These are phyloP conservation scores for Gracilaria domingensis DNA, from an alignment of 23 red algal genomes.

Conservation along the genomic window DNA sequence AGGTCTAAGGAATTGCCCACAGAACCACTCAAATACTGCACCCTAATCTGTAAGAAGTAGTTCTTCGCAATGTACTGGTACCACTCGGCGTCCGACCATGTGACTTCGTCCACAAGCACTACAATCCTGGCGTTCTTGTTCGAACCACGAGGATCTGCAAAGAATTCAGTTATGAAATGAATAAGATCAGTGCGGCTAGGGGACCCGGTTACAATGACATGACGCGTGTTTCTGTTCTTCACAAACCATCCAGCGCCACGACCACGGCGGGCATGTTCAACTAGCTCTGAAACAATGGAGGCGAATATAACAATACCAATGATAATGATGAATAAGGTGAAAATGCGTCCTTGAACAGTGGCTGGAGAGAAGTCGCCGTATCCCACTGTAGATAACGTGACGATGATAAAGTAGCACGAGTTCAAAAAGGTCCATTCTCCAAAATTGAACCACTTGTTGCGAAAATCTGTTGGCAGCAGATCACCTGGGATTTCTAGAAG, in stretches of 20 bases:
- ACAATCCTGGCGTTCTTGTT: slow-evolving; percentile 74
- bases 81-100: slow-evolving; percentile 82
- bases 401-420: slow-evolving; percentile 78
- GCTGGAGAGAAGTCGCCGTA: slow-evolving; percentile 81
- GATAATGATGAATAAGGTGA: slow-evolving; percentile 78
- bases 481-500: slow-evolving; percentile 78
- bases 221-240: slow-evolving; percentile 69
- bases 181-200: slow-evolving; percentile 70
- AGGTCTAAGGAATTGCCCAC: slow-evolving; percentile 44
- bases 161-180: slow-evolving; percentile 79
- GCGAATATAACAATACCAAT: slow-evolving; percentile 81
- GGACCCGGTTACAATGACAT: slow-evolving; percentile 78
- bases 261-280: slow-evolving; percentile 52
- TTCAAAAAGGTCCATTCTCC: slow-evolving; percentile 80
- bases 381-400: slow-evolving; percentile 84
- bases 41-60: slow-evolving; percentile 52
- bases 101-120: slow-evolving; percentile 64
- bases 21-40: slow-evolving; percentile 61
- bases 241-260: slow-evolving; percentile 73
- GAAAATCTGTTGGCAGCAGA: slow-evolving; percentile 32
- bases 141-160: slow-evolving; percentile 55
- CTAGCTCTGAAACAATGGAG: slow-evolving; percentile 50
- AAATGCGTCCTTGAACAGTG: slow-evolving; percentile 76
- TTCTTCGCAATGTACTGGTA: slow-evolving; percentile 68
- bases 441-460: slow-evolving; percentile 40